Base-by-base conservation (phyloP, 148 eudicot species). In the Vaccinium myrtillus region DNA sequence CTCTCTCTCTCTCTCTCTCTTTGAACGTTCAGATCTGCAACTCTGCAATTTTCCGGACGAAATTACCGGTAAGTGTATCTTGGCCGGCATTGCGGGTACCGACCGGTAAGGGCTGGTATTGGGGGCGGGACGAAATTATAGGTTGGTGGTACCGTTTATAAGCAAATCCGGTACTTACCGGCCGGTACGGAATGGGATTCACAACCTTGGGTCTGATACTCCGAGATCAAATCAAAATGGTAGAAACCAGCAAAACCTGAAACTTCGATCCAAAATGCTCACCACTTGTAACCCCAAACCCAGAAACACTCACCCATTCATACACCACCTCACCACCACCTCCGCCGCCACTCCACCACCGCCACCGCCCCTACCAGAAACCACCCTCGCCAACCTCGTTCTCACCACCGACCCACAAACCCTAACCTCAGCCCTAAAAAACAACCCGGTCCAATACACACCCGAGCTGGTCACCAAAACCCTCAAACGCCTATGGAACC, bases 401-500 rank as follows among this genome's bases (percentile, higher is more conserved):
- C 95, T 94, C 79, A 83, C 87, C 65, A 70, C 92, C 8, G 49
- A 88, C 87, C 74, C 91, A 39, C 80, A 87, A 86, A 58, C 81
- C 82, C 87, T 95, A 70, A 43, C 92, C 81, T 65, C 87, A 81
- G 86, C 88, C 85, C 90, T 94, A 63, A 36, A 83, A 59, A 10
- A 78, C 71, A 59, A 86, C 70, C 51, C 81, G 16, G 49, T 81
- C 82, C 76, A 73, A 14, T 91, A 92, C 91, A 86, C 95, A 4
- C 90, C 92, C 11, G 78, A 87, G 39, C 81, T 93, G 3, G 94
- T 96, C 23, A 86, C 90, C 87, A 73, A 71, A 78, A 88, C 89
- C 81, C 90, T 94, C 63, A 96, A 93, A 81, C 92, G 91, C 83
- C 93, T 94, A 5, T 96, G 98, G 98, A 91, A 93, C 88, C 95